Conservation (phyloP, 2,329 filamentous ascomycete genomes). For the Tetracladium maxilliforme region DNA sequence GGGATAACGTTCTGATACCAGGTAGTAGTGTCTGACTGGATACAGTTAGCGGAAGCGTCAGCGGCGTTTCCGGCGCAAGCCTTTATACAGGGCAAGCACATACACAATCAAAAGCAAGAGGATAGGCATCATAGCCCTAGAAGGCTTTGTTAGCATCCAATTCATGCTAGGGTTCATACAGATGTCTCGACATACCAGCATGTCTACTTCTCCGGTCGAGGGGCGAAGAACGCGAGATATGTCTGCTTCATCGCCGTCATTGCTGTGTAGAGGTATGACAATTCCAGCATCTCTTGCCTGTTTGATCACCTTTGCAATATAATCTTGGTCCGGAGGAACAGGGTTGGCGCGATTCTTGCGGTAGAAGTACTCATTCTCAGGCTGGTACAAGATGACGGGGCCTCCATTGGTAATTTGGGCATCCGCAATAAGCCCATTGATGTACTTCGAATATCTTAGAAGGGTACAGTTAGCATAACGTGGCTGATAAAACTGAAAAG, state of each 20-base stretch:
- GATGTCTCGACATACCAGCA: slow-evolving; percentile 47
- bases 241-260: too few species aligned
- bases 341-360: slow-evolving; percentile 26
- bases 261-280: slow-evolving; percentile 60
- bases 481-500: background rate
- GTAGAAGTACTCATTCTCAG: slow-evolving; percentile 66
- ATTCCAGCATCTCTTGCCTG: slow-evolving; percentile 55
- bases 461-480: slow-evolving; percentile 2
- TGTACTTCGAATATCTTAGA: slow-evolving; percentile 45
- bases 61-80: too few species aligned
- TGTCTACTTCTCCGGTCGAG: slow-evolving; percentile 14
- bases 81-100: too few species aligned
- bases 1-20: too few species aligned
- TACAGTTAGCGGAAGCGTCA: too few species aligned
- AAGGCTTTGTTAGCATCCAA: too few species aligned
- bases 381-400: slow-evolving; percentile 64
- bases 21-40: too few species aligned
- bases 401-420: slow-evolving; percentile 74
- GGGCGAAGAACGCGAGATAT: too few species aligned
- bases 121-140: slow-evolving; percentile 25
- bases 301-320: slow-evolving; percentile 57
- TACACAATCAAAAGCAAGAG: slow-evolving; percentile 29
- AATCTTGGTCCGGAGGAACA: slow-evolving; percentile 48
- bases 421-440: slow-evolving; percentile 53
- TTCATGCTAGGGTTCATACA: slow-evolving; percentile 27